Conservation (phyloP, 140 eudicot species). For the Erigeron philadelphicus region DNA sequence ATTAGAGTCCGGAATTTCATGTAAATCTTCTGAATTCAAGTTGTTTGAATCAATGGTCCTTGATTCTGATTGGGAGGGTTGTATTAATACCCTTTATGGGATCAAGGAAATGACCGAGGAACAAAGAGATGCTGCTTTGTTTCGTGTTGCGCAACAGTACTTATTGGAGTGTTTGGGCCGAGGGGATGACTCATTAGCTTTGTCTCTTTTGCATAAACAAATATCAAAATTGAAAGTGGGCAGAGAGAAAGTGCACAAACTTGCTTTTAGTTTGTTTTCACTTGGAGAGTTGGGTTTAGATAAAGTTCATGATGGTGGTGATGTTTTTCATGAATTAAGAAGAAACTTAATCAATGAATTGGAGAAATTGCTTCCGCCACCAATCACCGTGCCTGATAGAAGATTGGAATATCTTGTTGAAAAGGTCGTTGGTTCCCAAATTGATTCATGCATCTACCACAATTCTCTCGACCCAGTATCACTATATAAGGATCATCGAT, state of each 20-base stretch:
- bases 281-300: constrained; percentile 37
- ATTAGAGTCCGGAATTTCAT: constrained; percentile 61
- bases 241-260: constrained; percentile 60
- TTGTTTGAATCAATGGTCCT: constrained; percentile 50
- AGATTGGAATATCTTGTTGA: constrained; percentile 84
- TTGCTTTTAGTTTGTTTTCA: constrained; percentile 62
- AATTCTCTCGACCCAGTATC: constrained; percentile 53
- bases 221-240: constrained; percentile 50
- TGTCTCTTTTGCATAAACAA: constrained; percentile 54
- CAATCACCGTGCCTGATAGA: constrained; percentile 65
- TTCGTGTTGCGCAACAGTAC: constrained; percentile 61
- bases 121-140: constrained; percentile 60
- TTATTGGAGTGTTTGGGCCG: constrained; percentile 63
- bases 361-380: constrained; percentile 70
- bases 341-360: constrained; percentile 43
- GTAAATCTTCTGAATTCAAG: constrained; percentile 54
- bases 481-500: constrained; percentile 64
- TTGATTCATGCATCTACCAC: constrained; percentile 71
- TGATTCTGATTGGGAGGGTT: constrained; percentile 64
- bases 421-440: constrained; percentile 51
- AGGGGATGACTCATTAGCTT: constrained; percentile 58
- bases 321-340: constrained; percentile 38
- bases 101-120: constrained; percentile 62
- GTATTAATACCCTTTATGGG: constrained; percentile 39
- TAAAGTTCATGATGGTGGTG: constrained; percentile 30